phyloP scores from a whole-genome alignment of 148 eudicot genomes.

The Chenopodium suecicum region DNA sequence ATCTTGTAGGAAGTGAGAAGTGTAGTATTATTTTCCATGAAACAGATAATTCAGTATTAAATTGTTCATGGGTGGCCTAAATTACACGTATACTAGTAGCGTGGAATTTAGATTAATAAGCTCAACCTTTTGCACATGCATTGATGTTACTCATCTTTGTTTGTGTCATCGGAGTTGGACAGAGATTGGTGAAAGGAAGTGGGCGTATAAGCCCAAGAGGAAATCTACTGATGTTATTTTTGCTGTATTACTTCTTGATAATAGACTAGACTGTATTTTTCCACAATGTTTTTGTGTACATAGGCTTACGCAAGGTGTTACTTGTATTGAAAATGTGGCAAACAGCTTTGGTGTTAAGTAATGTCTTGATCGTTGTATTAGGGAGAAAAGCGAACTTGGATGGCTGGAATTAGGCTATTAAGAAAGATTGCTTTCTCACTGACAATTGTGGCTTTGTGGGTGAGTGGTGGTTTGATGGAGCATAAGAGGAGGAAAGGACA shows the following conservation, averaged over 20 bases:
- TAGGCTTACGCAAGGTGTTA: background rate
- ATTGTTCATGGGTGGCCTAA: slow-evolving; percentile 4
- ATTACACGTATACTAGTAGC: slow-evolving; percentile 24
- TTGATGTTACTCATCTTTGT: slow-evolving; percentile 20
- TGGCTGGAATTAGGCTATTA: background rate
- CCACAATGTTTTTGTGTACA: background rate
- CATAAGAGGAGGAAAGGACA: slow-evolving; percentile 11
- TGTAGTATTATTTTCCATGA: background rate
- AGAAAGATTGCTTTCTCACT: background rate
- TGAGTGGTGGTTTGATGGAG: background rate
- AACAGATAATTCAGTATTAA: background rate
- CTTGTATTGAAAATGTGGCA: background rate
- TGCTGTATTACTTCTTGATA: background rate
- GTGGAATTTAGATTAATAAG: background rate
- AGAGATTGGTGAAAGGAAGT: background rate
- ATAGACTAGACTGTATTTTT: background rate
- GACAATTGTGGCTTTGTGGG: slow-evolving; percentile 2
- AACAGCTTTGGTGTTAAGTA: background rate
- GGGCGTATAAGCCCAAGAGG: slow-evolving; percentile 8
- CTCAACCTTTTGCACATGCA: slow-evolving; percentile 24
- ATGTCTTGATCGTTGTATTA: background rate
- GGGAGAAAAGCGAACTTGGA: background rate
- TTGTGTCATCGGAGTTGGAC: slow-evolving; percentile 2
- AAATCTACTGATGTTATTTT: background rate
- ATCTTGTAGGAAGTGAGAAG: background rate